Evolutionary conservation across 345 rosid species (phyloP).

Genomic region (Rhodamnia argentea): DNA sequence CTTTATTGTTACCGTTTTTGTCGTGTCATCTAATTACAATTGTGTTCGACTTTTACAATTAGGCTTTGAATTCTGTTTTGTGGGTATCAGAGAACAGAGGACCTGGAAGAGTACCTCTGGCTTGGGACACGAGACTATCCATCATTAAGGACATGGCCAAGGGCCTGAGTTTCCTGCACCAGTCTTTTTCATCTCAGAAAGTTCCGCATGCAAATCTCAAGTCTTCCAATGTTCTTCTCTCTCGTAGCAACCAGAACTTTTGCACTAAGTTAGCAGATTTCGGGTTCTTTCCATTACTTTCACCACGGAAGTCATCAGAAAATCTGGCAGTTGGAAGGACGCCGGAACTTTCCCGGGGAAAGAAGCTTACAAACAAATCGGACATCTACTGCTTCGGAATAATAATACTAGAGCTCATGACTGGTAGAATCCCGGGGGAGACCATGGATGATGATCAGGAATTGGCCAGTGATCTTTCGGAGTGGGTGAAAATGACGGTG

Average conservation of each 20-base stretch:
- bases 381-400: constrained; percentile 56
- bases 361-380: constrained; percentile 32
- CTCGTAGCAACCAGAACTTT: constrained; percentile 6
- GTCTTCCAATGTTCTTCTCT: constrained; percentile 34
- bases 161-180: constrained; percentile 33
- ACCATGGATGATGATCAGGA: not conserved
- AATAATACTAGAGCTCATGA: constrained; percentile 34
- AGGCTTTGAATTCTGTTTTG: not conserved
- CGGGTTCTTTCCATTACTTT: constrained; percentile 36
- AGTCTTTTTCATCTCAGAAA: constrained; percentile 24
- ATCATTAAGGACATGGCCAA: constrained; percentile 37
- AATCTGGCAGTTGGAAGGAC: constrained; percentile 24
- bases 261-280: constrained; percentile 30
- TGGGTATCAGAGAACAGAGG: constrained; percentile 26
- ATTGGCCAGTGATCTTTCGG: constrained; percentile 14
- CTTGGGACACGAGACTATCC: constrained; percentile 29
- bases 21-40: not conserved
- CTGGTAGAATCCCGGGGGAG: constrained; percentile 32
- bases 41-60: not conserved
- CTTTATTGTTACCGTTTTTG: not conserved
- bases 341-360: constrained; percentile 37
- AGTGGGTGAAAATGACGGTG: constrained; percentile 36
- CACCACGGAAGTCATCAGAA: constrained; percentile 5
- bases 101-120: constrained; percentile 25
- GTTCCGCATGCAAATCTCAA: constrained; percentile 54